phyloP scores from a whole-genome alignment of 2,329 filamentous ascomycete species.

The Colletotrichum zoysiae region DNA sequence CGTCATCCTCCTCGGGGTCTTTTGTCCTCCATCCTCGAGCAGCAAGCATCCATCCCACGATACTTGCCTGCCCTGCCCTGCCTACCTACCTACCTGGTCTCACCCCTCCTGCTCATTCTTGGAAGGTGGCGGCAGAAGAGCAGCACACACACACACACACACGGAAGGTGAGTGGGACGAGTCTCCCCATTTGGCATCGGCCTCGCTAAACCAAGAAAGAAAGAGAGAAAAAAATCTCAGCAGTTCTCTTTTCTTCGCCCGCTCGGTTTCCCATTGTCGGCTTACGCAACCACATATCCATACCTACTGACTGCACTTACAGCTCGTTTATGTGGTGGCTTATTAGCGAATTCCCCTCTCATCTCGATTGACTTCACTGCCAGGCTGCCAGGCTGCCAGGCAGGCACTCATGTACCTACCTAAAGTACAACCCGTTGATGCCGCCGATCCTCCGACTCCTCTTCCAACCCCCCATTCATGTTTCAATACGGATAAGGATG shows the following conservation, averaged over 20 bases:
- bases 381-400: neutral
- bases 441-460: slow-evolving; percentile 11
- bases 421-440: slow-evolving; percentile 21
- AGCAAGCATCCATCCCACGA: slow-evolving; percentile 13
- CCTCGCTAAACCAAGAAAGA: neutral
- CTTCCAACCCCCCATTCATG: neutral
- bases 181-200: slow-evolving; percentile 10
- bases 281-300: too few relatives aligned
- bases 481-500: neutral
- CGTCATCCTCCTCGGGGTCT: neutral
- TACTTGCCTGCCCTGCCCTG: neutral
- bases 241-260: neutral
- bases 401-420: too few relatives aligned
- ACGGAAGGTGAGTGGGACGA: slow-evolving; percentile 1
- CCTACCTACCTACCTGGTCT: too few relatives aligned
- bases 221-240: neutral
- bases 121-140: slow-evolving; percentile 1
- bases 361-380: neutral
- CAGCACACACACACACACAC: neutral
- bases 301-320: neutral
- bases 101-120: neutral
- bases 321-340: neutral
- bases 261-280: neutral
- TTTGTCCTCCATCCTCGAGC: neutral
- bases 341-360: slow-evolving; percentile 1